phyloP scores from a whole-genome alignment of 2,329 filamentous ascomycete genomes.

The Sporothrix pseudoabietina region DNA sequence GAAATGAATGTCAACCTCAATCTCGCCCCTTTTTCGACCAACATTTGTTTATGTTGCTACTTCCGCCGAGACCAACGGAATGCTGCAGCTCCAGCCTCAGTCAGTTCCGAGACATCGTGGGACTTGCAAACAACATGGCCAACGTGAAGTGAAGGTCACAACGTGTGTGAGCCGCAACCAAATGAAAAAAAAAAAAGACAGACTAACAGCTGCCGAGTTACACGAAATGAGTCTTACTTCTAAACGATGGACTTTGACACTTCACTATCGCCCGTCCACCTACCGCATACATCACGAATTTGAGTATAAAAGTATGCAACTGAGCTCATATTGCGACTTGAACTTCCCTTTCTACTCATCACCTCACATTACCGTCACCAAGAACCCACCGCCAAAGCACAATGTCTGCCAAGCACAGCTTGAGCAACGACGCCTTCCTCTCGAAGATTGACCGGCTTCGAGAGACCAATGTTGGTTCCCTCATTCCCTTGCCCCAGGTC shows the following conservation, averaged over 20 bases:
- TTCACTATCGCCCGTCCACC: neutral
- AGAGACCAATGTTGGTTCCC: slow-evolving; percentile 37
- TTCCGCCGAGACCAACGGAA: neutral
- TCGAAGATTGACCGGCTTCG: slow-evolving; percentile 39
- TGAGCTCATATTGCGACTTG: neutral
- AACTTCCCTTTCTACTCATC: neutral
- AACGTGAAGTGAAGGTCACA: neutral
- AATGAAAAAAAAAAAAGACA: neutral
- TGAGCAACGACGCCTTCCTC: slow-evolving; percentile 37
- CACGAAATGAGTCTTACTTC: neutral
- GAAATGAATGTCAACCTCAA: neutral
- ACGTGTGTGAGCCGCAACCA: neutral
- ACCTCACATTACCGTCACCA: neutral
- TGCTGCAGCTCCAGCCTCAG: neutral
- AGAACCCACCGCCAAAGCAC: neutral
- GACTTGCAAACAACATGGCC: neutral
- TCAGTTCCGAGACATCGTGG: neutral
- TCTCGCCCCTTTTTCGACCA: no score
- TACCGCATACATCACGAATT: neutral
- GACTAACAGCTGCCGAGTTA: neutral
- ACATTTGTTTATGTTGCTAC: neutral
- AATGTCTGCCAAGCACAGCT: slow-evolving; percentile 11
- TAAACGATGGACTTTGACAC: neutral
- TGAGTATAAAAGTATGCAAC: neutral
- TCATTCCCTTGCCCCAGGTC: slow-evolving; percentile 52